Conservation (phyloP, 2,329 filamentous ascomycete species). For the Trichoderma arundinaceum region DNA sequence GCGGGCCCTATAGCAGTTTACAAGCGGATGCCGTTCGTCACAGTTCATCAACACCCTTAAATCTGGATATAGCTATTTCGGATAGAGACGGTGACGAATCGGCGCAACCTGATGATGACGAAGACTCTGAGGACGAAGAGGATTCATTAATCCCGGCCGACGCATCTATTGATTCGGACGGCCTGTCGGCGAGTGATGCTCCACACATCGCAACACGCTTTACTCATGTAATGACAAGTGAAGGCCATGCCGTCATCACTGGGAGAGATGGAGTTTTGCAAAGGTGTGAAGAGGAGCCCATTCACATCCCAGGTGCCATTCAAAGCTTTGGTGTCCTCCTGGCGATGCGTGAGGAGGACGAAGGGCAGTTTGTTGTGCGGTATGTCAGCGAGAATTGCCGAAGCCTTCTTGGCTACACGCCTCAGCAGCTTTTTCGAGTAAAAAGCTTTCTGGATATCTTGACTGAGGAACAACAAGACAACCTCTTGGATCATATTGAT, state of each 20-base stretch:
- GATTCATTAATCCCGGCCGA: neutral
- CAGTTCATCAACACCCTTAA: constrained; percentile 44
- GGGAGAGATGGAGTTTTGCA: constrained; percentile 76
- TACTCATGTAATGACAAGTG: constrained; percentile 75
- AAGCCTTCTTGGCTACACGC: constrained; percentile 75
- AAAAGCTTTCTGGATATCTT: constrained; percentile 83
- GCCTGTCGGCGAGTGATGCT: constrained; percentile 41
- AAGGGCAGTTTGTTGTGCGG: constrained; percentile 71
- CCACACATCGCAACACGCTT: constrained; percentile 73
- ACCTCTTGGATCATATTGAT: constrained; percentile 83
- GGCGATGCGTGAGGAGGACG: constrained; percentile 71
- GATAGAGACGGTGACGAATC: constrained; percentile 45
- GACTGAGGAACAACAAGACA: constrained; percentile 82
- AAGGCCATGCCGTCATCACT: constrained; percentile 82
- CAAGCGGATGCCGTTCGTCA: constrained; percentile 52
- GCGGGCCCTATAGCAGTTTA: constrained; percentile 52
- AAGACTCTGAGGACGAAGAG: neutral
- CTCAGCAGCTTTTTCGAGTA: constrained; percentile 74
- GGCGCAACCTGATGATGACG: constrained; percentile 28
- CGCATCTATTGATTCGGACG: neutral
- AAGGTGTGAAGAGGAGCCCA: constrained; percentile 88
- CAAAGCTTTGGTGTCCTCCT: constrained; percentile 81
- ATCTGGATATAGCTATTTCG: constrained; percentile 43
- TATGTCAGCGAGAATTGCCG: constrained; percentile 83
- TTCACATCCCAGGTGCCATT: constrained; percentile 81